Base-by-base conservation (phyloP, 306 rosid species). In the Adenanthera pavonina region DNA sequence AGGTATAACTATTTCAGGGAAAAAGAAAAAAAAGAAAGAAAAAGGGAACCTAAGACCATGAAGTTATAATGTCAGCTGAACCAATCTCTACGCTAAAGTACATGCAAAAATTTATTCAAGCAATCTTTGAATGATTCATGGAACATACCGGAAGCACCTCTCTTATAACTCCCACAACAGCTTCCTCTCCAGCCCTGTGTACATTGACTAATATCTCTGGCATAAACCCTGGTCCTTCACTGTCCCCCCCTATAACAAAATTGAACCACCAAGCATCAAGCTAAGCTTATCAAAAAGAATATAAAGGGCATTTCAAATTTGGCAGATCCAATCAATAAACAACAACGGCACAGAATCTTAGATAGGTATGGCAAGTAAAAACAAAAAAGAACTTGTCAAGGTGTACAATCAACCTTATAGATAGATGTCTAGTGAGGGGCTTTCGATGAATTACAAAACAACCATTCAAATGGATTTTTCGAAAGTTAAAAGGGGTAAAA, bases 191-290 rank as follows among this genome's bases (percentile, higher is more conserved):
- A 1, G 94, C 80, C 83, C 84, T 86, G 78, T 92, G 97, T 43
- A 94, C 91, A 82, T 86, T 96, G 65, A 96, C 99, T 80, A 96
- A 85, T 84, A 96, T 90, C 71, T 96, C 98, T 20, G 98, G 95
- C 67, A 94, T 85, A 74, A 89, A 87, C 94, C 93, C 91, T 7
- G 97, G 99, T 76, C 98, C 99, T 81, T 96, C 99, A 2, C 84
- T 70, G 68, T 92, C 98, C 82, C 94, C 97, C 33, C 98, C 98
- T 96, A 87, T 90, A 78, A 85, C 38, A 71, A 78, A 78, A 51
- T 72, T 56, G 69, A 80, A 80, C 48, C 49, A 72, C 44, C 41
- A 40, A 74, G 66, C 44, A 35, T 48, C 16, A 74, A 75, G 69
- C 49, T 20, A 69, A 70, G 73, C 51, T 16, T n/a, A 6, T 9